Evolutionary conservation across 164 flowering plant genomes (phyloP).

Genomic region (Brasenia schreberi): DNA sequence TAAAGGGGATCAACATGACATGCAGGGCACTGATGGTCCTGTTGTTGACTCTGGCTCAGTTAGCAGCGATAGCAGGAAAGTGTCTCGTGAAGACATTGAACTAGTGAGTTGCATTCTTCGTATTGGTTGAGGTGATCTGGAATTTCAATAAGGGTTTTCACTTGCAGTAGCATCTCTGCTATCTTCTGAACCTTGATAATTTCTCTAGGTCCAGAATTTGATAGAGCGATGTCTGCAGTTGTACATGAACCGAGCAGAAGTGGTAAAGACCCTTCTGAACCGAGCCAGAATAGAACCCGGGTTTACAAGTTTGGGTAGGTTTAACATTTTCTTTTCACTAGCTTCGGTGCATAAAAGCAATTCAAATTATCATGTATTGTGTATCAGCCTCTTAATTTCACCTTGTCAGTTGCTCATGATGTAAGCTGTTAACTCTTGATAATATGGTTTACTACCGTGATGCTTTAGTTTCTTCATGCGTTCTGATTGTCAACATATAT

Average conservation of each 20-base stretch:
- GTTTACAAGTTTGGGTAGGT: conserved; percentile 79
- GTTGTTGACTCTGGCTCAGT: conserved; percentile 62
- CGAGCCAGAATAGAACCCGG: conserved; percentile 95
- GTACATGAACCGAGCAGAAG: conserved; percentile 92
- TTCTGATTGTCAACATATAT: too few species aligned
- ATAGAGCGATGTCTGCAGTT: conserved; percentile 87
- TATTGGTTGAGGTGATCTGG: not conserved
- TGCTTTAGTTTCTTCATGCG: not conserved
- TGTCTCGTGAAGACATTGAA: conserved; percentile 49
- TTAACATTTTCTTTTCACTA: not conserved
- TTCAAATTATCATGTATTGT: not conserved
- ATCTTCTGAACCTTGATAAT: conserved; percentile 3
- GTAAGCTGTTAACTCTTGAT: not conserved
- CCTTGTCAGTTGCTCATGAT: not conserved
- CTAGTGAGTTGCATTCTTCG: conserved; percentile 6
- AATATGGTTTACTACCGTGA: too few species aligned
- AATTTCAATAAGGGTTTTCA: not conserved
- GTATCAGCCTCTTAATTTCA: not conserved
- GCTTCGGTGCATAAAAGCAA: not conserved
- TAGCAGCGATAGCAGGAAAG: conserved; percentile 66
- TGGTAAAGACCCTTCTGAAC: conserved; percentile 71
- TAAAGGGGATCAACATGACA: conserved; percentile 51
- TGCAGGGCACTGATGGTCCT: conserved; percentile 40
- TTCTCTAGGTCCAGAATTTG: conserved; percentile 80
- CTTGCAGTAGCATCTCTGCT: conserved; percentile 1